phyloP scores from a whole-genome alignment of 306 rosid genomes.

The Comarum palustre region DNA sequence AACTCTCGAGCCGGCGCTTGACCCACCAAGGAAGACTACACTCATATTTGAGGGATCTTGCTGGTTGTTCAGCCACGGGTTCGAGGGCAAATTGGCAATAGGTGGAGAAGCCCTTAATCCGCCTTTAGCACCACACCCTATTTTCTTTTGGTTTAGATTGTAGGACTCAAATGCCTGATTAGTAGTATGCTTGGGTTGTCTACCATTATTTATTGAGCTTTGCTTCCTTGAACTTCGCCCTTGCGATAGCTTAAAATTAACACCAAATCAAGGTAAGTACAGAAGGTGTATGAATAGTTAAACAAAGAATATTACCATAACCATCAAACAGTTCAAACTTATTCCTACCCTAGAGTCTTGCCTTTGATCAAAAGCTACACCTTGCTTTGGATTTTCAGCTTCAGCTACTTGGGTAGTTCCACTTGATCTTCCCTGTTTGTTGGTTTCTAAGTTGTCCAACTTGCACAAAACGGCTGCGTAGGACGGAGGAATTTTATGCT shows the following conservation, averaged over 20 bases:
- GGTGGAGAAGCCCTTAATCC: slow-evolving; percentile 13
- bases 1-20: slow-evolving; percentile 33
- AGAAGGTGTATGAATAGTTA: neutral
- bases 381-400: slow-evolving; percentile 19
- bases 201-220: slow-evolving; percentile 8
- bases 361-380: slow-evolving; percentile 38
- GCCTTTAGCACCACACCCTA: slow-evolving; percentile 11
- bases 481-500: neutral
- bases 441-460: slow-evolving; percentile 43
- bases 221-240: slow-evolving; percentile 34
- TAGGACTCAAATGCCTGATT: slow-evolving; percentile 12
- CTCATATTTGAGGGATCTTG: slow-evolving; percentile 36
- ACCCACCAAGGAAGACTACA: slow-evolving; percentile 38
- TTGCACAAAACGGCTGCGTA: slow-evolving; percentile 19
- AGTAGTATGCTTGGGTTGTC: neutral
- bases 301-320: neutral
- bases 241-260: slow-evolving; percentile 15
- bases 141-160: slow-evolving; percentile 28
- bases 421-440: slow-evolving; percentile 13
- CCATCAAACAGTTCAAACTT: neutral
- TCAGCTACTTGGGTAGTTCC: slow-evolving; percentile 4
- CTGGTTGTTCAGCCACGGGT: slow-evolving; percentile 16
- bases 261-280: neutral
- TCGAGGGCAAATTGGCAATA: neutral
- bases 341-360: slow-evolving; percentile 45